phyloP scores from a whole-genome alignment of 129 eudicot species.

The Centella asiatica region DNA sequence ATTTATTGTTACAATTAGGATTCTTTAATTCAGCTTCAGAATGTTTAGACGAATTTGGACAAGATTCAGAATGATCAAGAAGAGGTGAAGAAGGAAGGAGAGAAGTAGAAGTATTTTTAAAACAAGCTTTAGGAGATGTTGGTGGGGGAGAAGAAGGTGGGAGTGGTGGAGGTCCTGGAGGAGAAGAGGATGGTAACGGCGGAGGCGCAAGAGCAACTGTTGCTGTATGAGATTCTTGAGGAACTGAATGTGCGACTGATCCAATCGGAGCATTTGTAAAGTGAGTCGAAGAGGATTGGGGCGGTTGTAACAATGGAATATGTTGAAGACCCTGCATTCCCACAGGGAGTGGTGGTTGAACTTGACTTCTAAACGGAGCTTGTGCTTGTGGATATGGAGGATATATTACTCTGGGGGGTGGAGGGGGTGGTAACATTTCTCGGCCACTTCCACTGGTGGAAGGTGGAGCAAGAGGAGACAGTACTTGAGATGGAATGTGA shows the following conservation, averaged over 20 bases:
- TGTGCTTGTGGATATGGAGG: conserved; percentile 43
- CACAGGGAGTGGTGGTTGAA: conserved; percentile 22
- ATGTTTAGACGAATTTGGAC: conserved; percentile 16
- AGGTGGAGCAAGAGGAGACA: conserved; percentile 19
- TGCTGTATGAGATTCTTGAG: conserved; percentile 7
- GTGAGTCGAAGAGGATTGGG: conserved; percentile 31
- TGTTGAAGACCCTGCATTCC: conserved; percentile 11
- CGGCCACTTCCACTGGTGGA: neutral
- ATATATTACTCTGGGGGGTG: conserved; percentile 27
- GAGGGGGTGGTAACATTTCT: conserved; percentile 15
- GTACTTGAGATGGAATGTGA: conserved; percentile 23
- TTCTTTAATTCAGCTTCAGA: conserved; percentile 1
- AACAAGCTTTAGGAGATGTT: conserved; percentile 15
- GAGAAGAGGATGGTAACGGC: conserved; percentile 46
- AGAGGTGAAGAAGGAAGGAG: conserved; percentile 20
- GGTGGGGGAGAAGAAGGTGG: conserved; percentile 58
- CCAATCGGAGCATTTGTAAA: conserved; percentile 32
- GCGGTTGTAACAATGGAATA: conserved; percentile 26
- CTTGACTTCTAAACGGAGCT: conserved; percentile 25
- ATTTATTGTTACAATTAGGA: conserved; percentile 1
- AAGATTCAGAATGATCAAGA: neutral
- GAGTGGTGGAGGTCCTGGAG: conserved; percentile 67
- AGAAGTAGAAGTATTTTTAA: conserved; percentile 14
- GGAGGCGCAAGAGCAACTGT: conserved; percentile 22
- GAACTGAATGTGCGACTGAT: conserved; percentile 10